Evolutionary conservation across 1,139 yeast species (phyloP), one percentile per base, ranked within the genome.

Genomic region (Spathaspora sp.): DNA sequence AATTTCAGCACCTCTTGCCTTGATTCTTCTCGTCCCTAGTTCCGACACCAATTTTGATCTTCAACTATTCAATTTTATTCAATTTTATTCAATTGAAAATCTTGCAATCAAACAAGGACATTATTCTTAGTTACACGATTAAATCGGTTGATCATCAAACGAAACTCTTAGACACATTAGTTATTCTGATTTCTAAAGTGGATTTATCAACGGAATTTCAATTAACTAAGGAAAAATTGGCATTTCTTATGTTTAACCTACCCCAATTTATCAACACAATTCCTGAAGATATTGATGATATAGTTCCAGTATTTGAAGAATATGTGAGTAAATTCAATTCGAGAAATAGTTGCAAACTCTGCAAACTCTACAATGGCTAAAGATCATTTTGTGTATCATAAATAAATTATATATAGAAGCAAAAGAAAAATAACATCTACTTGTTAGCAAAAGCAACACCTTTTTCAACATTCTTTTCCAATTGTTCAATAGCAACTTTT

Each of bases 401-500:
- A 36, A 37, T 16, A 36, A 26, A 15, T 27, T 38, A 29, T 36
- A 44, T 39, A 40, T 36, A 41, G 17, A 41, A 11, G 17, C 15
- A 38, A 18, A 16, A 24, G 13, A 7, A 20, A 16, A 25, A 42
- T 11, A 13, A 2, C 24, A 34, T 40, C 44, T 61, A 63, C 54
- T 63, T 56, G 41, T 63, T 68, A 43, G 79, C 82, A 61, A 82
- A 83, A 43, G 70, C 64, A 36, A 76, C 77, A 42, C 91, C 93
- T 64, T 82, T 84, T 26, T 66, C 81, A 58, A 85, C 78, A 69
- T 86, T 85, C 68, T 77, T 78, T 61, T 80, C 66, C 76, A 93
- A 89, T 66, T 95, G 90, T 57, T 84, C 95, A 73, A 85, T 85
- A 58, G 96, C 88, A 61, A 82, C 81, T 47, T 80, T 80, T 65